Evolutionary conservation across 2,329 filamentous ascomycete genomes (phyloP), one percentile per base, ranked within the genome.

Genomic region (Metarhizium guizhouense): DNA sequence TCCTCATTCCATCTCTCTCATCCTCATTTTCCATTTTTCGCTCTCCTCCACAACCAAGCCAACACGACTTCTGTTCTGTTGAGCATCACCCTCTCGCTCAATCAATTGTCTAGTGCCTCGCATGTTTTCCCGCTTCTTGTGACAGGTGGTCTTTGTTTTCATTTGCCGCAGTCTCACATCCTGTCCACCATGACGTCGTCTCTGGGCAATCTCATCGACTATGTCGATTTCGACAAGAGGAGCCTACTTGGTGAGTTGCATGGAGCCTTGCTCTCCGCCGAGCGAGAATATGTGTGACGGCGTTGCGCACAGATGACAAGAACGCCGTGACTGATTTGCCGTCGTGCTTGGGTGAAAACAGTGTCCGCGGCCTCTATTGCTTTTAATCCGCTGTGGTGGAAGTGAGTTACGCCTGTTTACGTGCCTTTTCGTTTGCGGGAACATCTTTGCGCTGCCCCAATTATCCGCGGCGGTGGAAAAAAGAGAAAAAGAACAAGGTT

Each of bases 321-420:
- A 45, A 20, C 6, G n/a, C n/a, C 29, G 43, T 49, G 45, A 53
- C 55, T 59, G 56, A 59, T 51, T 36, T 45, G 32, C 40, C 32
- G 49, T 34, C 48, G 51, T 49, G 36, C 18, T 16, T 49, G 13
- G 30, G 49, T 32, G 43, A 30, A 32, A 18, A 43, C 56, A 96
- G 92, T 94, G 63, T 89, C 90, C 63, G 88, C 86, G 51, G 80
- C 78, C 55, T 82, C 88, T 54, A 95, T 99, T 73, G 81, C 86
- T 51, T 97, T 99, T 75, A 99, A 99, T 74, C 94, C 94, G 25
- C 86, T 94, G n/a, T 97, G 96, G 74, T 99, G 94, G 94, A 99
- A 99, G 92, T 96, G 80, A 78, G 89, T 81, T 54, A 10, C 40
- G 58, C 52, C 58, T 60, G 48, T 43, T 47, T 43, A 40, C 47